A percentile compares a stretch with the other conserved stretches of the same genome.
These are phyloP conservation scores for Aspergillus luchuensis DNA, from an alignment of 2,329 filamentous ascomycete species.

Conservation along the genomic window DNA sequence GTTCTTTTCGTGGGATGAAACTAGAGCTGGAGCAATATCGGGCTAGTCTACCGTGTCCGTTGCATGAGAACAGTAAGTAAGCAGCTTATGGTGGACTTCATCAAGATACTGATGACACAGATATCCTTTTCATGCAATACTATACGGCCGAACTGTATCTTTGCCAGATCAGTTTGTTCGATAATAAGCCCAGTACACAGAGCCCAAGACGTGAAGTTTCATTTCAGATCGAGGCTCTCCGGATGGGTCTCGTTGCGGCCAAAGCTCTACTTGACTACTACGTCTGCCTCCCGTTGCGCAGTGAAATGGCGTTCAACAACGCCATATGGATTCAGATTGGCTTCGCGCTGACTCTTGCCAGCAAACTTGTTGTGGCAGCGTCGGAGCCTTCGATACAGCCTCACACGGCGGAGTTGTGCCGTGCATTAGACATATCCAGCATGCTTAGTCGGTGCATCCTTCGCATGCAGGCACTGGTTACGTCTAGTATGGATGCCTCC, in stretches of 20 bases:
- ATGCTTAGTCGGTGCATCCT: conserved; percentile 10
- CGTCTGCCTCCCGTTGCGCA: conserved; percentile 36
- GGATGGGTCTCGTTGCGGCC: conserved; percentile 16
- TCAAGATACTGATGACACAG: conserved; percentile 12
- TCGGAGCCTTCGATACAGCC: conserved; percentile 8
- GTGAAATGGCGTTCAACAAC: conserved; percentile 42
- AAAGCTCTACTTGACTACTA: conserved; percentile 22
- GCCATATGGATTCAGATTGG: conserved; percentile 45
- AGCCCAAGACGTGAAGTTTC: not conserved
- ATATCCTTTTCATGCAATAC: conserved; percentile 42
- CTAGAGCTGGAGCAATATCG: conserved; percentile 4
- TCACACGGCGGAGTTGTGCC: conserved; percentile 4
- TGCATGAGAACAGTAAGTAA: conserved; percentile 1
- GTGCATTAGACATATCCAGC: conserved; percentile 11
- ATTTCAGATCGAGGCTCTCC: conserved; percentile 16
- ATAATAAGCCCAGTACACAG: conserved; percentile 16
- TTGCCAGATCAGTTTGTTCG: conserved; percentile 40
- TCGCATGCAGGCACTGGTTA: conserved; percentile 15
- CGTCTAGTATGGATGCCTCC: not conserved
- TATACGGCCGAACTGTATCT: conserved; percentile 44
- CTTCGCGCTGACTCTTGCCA: conserved; percentile 26
- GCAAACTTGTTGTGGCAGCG: conserved; percentile 15
- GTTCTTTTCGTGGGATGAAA: conserved; percentile 6
- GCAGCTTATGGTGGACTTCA: too few relatives aligned
- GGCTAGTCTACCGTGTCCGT: not conserved